Conservation (phyloP, 768 basidiomycete genomes). For the Pholiota molesta region DNA sequence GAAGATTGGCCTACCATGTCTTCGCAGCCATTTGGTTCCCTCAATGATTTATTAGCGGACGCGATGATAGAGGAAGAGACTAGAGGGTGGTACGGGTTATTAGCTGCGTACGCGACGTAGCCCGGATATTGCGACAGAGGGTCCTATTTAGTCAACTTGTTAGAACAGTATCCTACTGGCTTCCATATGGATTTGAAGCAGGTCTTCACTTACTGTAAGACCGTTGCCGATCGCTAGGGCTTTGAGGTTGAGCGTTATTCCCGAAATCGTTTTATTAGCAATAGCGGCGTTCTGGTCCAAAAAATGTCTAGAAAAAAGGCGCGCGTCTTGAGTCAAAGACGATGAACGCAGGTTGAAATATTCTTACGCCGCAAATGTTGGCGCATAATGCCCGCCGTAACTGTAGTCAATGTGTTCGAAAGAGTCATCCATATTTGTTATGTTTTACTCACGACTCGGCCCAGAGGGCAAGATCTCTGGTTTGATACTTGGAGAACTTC, state of each 20-base stretch:
- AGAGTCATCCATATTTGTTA: neutral
- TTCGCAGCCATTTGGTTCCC: neutral
- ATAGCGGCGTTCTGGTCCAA: conserved; percentile 62
- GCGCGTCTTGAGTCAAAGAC: too few relatives aligned
- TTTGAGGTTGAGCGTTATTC: conserved; percentile 55
- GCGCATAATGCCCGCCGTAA: conserved; percentile 75
- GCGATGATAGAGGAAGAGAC: conserved; percentile 32
- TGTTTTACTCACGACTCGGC: conserved; percentile 53
- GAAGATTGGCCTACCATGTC: neutral
- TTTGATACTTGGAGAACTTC: conserved; percentile 51
- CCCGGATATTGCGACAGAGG: conserved; percentile 51
- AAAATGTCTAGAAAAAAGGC: too few relatives aligned
- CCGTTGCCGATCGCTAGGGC: conserved; percentile 63
- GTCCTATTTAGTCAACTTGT: conserved; percentile 7
- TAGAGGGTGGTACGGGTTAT: conserved; percentile 58
- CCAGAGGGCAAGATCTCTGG: conserved; percentile 60
- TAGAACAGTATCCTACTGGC: too few relatives aligned
- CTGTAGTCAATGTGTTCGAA: conserved; percentile 28
- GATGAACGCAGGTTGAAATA: neutral
- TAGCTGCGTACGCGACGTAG: conserved; percentile 54
- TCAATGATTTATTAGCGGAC: neutral
- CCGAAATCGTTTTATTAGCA: conserved; percentile 42
- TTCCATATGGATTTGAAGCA: too few relatives aligned
- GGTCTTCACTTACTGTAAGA: conserved; percentile 44
- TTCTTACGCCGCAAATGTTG: conserved; percentile 58